Percentiles rank a stretch among this genome's conserved stretches.
Evolutionary conservation across 1,284 basidiomycete species (phyloP).

Genomic region (Baeospora myosura): DNA sequence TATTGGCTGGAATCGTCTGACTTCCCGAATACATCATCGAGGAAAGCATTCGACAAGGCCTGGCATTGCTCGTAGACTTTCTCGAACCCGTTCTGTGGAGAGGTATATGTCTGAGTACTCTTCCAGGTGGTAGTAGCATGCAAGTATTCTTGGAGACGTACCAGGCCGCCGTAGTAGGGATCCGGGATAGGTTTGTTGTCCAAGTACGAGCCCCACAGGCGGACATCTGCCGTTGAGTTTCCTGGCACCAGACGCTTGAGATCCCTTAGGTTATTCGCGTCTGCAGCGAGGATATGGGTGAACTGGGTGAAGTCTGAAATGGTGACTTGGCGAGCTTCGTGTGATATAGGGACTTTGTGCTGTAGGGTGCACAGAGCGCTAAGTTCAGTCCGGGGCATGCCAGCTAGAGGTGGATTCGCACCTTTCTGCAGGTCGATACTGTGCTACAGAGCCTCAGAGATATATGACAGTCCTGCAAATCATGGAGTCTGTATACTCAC

Average conservation of each 20-base stretch:
- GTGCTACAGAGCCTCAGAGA: constrained; percentile 34
- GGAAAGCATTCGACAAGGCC: constrained; percentile 63
- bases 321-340: constrained; percentile 52
- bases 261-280: constrained; percentile 55
- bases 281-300: constrained; percentile 66
- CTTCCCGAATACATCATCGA: constrained; percentile 45
- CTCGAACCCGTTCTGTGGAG: constrained; percentile 46
- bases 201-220: constrained; percentile 69
- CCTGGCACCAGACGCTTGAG: constrained; percentile 50
- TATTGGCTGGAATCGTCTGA: no score
- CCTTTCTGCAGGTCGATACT: constrained; percentile 55
- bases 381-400: constrained; percentile 4
- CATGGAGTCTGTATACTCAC: no score
- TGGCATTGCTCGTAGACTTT: constrained; percentile 58
- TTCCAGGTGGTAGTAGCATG: no score
- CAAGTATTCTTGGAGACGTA: constrained; percentile 19
- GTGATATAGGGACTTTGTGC: constrained; percentile 55
- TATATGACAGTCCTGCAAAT: neutral
- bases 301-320: constrained; percentile 55
- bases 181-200: constrained; percentile 60
- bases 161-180: constrained; percentile 68
- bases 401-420: constrained; percentile 16
- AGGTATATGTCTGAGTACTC: neutral
- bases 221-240: constrained; percentile 50
- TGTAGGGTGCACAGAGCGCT: constrained; percentile 20